phyloP scores from a whole-genome alignment of 495 filamentous ascomycete genomes.

The Xylaria longipes region DNA sequence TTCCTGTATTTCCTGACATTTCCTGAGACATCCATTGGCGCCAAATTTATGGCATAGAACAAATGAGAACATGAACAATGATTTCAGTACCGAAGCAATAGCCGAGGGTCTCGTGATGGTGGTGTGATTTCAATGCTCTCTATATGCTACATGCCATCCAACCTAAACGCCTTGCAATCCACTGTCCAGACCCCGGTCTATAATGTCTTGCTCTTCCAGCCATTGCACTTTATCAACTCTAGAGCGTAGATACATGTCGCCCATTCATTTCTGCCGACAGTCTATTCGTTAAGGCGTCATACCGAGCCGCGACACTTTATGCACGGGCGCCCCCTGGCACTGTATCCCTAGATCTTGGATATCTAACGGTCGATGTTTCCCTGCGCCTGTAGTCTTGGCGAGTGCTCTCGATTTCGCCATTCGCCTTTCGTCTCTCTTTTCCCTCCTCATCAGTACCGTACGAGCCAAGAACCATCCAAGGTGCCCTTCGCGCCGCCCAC shows the following conservation, averaged over 20 bases:
- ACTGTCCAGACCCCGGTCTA: neutral
- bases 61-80: conserved; percentile 23
- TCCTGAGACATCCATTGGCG: conserved; percentile 26
- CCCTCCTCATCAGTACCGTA: conserved; percentile 32
- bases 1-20: conserved; percentile 30
- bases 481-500: conserved; percentile 31
- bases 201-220: conserved; percentile 6
- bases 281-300: neutral
- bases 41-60: conserved; percentile 38
- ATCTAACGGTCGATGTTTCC: neutral
- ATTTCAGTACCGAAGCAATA: neutral
- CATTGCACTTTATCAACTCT: neutral
- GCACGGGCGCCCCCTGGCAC: no score
- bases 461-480: conserved; percentile 50
- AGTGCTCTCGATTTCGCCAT: neutral
- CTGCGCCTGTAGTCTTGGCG: neutral
- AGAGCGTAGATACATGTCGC: neutral
- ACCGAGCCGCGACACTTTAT: neutral
- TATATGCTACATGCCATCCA: conserved; percentile 8
- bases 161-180: conserved; percentile 21
- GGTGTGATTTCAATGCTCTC: conserved; percentile 15
- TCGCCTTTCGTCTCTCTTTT: neutral
- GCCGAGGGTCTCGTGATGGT: neutral
- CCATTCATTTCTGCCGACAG: neutral
- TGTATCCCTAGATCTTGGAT: neutral